Percentiles rank a stretch among this genome's conserved stretches.
Conservation (phyloP, 208 protist genomes). For the Zelonia costaricensis region DNA sequence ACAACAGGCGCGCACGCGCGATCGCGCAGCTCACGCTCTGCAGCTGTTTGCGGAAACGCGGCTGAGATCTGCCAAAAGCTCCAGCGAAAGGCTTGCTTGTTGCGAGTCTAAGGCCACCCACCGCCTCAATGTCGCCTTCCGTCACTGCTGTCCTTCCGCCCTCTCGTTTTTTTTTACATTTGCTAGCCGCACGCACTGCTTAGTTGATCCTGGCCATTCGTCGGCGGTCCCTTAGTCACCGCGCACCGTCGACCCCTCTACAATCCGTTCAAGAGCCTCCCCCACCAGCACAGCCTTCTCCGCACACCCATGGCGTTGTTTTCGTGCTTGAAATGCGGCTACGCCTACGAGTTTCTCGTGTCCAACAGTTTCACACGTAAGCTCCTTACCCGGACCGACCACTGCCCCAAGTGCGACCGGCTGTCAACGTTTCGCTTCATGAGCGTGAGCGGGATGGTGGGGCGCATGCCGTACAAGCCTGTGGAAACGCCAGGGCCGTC, state of each 20-base stretch:
- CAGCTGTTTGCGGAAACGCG: too few relatives aligned
- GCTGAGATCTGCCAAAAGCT: too few relatives aligned
- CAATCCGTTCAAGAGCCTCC: neutral
- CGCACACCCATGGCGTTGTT: constrained; percentile 66
- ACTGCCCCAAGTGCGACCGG: constrained; percentile 71
- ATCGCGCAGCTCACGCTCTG: too few relatives aligned
- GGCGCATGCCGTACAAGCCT: constrained; percentile 65
- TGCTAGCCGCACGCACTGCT: too few relatives aligned
- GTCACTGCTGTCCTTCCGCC: too few relatives aligned
- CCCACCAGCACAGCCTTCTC: neutral
- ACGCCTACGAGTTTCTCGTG: constrained; percentile 82
- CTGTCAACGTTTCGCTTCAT: constrained; percentile 71
- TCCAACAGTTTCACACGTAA: constrained; percentile 60
- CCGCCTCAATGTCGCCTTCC: too few relatives aligned
- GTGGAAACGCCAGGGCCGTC: constrained; percentile 59
- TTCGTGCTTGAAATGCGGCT: constrained; percentile 73
- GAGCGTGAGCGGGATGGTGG: constrained; percentile 80
- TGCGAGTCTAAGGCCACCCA: too few relatives aligned
- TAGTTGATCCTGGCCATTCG: too few relatives aligned
- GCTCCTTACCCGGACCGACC: constrained; percentile 52
- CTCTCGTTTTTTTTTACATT: too few relatives aligned
- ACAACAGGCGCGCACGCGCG: too few relatives aligned
- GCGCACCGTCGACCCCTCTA: neutral
- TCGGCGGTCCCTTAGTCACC: too few relatives aligned
- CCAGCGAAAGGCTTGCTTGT: too few relatives aligned